Conservation (phyloP, 2,329 filamentous ascomycete genomes). For the Allantophomopsis cytisporea region DNA sequence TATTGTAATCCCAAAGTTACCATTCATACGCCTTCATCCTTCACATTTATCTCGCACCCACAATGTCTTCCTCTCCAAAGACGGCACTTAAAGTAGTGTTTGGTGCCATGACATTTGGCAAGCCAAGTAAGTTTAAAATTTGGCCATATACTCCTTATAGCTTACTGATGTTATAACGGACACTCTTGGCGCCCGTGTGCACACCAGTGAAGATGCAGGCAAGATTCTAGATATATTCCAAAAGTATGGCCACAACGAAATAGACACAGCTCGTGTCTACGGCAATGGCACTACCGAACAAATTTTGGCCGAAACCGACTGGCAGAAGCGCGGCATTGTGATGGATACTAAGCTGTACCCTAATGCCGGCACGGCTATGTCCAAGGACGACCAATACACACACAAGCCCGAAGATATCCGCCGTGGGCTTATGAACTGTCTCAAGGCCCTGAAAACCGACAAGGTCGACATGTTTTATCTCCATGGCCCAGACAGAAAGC, state of each 20-base stretch:
- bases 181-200: slow-evolving; percentile 12
- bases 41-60: background rate
- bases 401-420: slow-evolving; percentile 20
- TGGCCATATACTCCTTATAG: background rate
- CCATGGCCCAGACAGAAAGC: slow-evolving; percentile 32
- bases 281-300: slow-evolving; percentile 49
- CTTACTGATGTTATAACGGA: slow-evolving; percentile 1
- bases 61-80: background rate
- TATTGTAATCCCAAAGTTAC: too few species aligned
- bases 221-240: slow-evolving; percentile 49
- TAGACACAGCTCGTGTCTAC: slow-evolving; percentile 55
- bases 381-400: slow-evolving; percentile 10
- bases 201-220: slow-evolving; percentile 33
- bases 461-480: slow-evolving; percentile 34
- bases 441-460: slow-evolving; percentile 23
- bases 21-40: too few species aligned
- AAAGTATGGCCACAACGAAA: slow-evolving; percentile 47
- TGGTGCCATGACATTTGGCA: slow-evolving; percentile 15
- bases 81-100: slow-evolving; percentile 10
- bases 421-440: slow-evolving; percentile 19
- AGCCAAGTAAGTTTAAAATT: background rate
- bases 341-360: slow-evolving; percentile 30
- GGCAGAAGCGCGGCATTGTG: slow-evolving; percentile 22
- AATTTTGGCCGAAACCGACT: slow-evolving; percentile 25
- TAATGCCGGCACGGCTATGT: slow-evolving; percentile 8